Evolutionary conservation across 192 early-diverging fungal genomes (phyloP), one percentile per base, ranked within the genome.

Genomic region (Coemansia sp.): DNA sequence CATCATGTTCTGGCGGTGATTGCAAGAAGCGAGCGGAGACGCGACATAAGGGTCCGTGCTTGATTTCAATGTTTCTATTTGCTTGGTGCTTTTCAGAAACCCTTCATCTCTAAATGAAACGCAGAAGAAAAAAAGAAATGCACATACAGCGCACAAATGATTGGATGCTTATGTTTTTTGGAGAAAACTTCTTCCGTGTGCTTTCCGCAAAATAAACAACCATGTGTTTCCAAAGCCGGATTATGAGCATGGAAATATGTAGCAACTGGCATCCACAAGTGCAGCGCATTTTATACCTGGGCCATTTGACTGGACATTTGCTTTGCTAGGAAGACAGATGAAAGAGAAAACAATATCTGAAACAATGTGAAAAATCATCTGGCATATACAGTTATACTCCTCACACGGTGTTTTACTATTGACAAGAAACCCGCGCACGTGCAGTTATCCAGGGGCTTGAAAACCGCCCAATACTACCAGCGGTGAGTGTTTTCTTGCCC

Each of bases 361-460:
- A 59, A 41, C 57, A 40, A 11, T 59, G 57, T 41, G 57, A 16
- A 59, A 59, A 18, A 36, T 26, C 22, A 56, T 56, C 32, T 8
- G 7, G 55, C 26, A 56, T 8, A 52, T 15, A 9, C 0, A 6
- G 1, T 13, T 15, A 32, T 56, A 26, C 9, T 56, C 32, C 10
- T 8, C 15, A 8, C 22, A 47, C 46, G 32, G 32, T 49, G 11
- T 49, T 49, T 37, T 56, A 5, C 26, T 13, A 18, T 56, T 19
- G 39, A 40, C 57, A 6, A 59, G 39, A 16, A 40, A 41, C 15
- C 13, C 12, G 45, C n/a, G 45, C 65, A 67, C 65, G 65, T 67
- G 65, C 36, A 22, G n/a, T 13, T 18, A 59, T 67, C 56, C n/a
- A 59, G 56, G 10, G 56, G 56, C 11, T 36, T n/a, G n/a, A 11